phyloP scores from a whole-genome alignment of 2,329 filamentous ascomycete species.

The Geosmithia putterillii region DNA sequence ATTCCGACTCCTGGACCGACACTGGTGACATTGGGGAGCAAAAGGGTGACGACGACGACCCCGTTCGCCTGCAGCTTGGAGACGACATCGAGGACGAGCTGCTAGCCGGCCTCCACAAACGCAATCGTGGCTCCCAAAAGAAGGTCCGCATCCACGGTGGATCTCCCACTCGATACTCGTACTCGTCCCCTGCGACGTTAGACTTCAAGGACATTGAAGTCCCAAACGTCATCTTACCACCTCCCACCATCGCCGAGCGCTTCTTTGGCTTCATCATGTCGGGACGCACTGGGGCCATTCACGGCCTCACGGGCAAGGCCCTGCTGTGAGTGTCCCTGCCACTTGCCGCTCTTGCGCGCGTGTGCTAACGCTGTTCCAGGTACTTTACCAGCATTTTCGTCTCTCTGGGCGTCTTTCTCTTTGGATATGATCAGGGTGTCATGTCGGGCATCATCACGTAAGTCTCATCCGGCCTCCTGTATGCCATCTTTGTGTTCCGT shows the following conservation, averaged over 20 bases:
- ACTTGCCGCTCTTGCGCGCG: neutral
- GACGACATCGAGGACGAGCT: conserved; percentile 53
- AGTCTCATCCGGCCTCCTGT: no score
- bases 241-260: conserved; percentile 54
- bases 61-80: conserved; percentile 58
- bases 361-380: conserved; percentile 29
- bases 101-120: conserved; percentile 36
- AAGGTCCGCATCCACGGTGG: conserved; percentile 59
- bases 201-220: conserved; percentile 56
- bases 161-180: conserved; percentile 21
- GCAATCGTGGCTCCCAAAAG: conserved; percentile 30
- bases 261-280: conserved; percentile 79
- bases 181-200: conserved; percentile 23
- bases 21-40: conserved; percentile 93
- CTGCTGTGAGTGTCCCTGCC: conserved; percentile 53
- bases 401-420: conserved; percentile 75
- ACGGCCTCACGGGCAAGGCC: conserved; percentile 91
- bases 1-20: conserved; percentile 74
- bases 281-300: conserved; percentile 60
- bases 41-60: conserved; percentile 71
- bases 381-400: conserved; percentile 94
- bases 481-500: neutral
- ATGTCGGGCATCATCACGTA: conserved; percentile 68
- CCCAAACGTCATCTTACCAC: conserved; percentile 52
- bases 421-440: conserved; percentile 82